phyloP scores from a whole-genome alignment of 768 basidiomycete genomes.

The Vararia minispora region DNA sequence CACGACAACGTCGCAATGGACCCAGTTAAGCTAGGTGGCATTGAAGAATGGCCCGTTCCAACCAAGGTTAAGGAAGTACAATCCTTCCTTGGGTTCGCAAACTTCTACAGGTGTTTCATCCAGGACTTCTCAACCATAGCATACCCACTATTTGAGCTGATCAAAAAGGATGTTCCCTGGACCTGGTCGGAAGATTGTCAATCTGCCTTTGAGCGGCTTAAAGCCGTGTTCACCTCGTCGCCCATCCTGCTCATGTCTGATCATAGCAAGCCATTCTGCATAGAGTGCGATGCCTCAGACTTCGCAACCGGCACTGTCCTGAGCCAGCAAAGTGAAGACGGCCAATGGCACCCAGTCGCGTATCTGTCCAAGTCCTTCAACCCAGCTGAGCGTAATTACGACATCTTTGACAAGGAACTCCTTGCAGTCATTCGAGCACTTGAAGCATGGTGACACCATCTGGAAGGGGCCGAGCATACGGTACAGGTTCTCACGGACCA shows the following conservation, averaged over 20 bases:
- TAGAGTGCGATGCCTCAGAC: slow-evolving; percentile 16
- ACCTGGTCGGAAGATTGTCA: slow-evolving; percentile 16
- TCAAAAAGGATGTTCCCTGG: slow-evolving; percentile 17
- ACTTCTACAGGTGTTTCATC: too few species aligned
- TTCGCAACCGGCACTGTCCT: slow-evolving; percentile 20
- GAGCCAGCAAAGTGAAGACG: slow-evolving; percentile 14
- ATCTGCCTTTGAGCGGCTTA: slow-evolving; percentile 20
- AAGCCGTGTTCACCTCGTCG: slow-evolving; percentile 8
- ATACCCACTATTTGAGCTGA: too few species aligned
- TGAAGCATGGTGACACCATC: too few species aligned
- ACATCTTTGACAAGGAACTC: slow-evolving; percentile 6
- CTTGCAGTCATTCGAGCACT: too few species aligned
- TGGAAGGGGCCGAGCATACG: too few species aligned
- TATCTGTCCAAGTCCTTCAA: slow-evolving; percentile 14
- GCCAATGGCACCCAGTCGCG: slow-evolving; percentile 15
- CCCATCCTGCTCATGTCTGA: slow-evolving; percentile 11
- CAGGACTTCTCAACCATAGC: too few species aligned
- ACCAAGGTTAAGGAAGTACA: too few species aligned
- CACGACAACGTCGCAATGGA: slow-evolving; percentile 15
- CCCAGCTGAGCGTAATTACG: slow-evolving; percentile 15
- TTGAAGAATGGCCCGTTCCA: too few species aligned
- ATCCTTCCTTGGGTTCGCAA: too few species aligned
- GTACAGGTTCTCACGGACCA: too few species aligned
- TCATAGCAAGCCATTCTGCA: slow-evolving; percentile 4
- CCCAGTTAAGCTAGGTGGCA: slow-evolving; percentile 17